Conservation (phyloP, 2,329 filamentous ascomycete genomes). For the Fusarium sp. region DNA sequence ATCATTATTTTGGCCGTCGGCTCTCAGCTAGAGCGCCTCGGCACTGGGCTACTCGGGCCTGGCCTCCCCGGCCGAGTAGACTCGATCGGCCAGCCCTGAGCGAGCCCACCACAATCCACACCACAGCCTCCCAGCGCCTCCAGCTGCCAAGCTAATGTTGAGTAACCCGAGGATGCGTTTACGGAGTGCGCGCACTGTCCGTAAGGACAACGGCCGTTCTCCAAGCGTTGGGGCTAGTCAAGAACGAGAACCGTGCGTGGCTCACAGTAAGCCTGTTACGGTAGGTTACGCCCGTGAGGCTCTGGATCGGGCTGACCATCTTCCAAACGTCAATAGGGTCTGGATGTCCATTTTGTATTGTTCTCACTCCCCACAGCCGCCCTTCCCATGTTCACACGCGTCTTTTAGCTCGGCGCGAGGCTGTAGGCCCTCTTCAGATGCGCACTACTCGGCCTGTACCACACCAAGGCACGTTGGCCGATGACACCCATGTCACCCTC, state of each 20-base stretch:
- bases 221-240: slow-evolving; percentile 16
- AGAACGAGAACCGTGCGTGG: slow-evolving; percentile 21
- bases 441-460: neutral
- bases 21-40: neutral
- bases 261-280: slow-evolving; percentile 2
- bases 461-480: slow-evolving; percentile 10
- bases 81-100: neutral
- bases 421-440: neutral
- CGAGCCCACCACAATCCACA: slow-evolving; percentile 2
- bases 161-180: neutral
- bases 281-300: slow-evolving; percentile 17
- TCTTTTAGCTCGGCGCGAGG: neutral
- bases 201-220: neutral
- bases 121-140: slow-evolving; percentile 1
- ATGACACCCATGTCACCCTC: slow-evolving; percentile 4
- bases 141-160: neutral
- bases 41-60: neutral
- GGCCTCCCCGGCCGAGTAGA: neutral
- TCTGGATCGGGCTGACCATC: slow-evolving; percentile 22
- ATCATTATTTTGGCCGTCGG: slow-evolving; percentile 8
- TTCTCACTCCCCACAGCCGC: slow-evolving; percentile 9
- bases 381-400: neutral
- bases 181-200: neutral
- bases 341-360: slow-evolving; percentile 18
- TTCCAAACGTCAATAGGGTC: slow-evolving; percentile 31